Conservation (phyloP, 176 grass and related monocot species). For the Pontederia paniculata region DNA sequence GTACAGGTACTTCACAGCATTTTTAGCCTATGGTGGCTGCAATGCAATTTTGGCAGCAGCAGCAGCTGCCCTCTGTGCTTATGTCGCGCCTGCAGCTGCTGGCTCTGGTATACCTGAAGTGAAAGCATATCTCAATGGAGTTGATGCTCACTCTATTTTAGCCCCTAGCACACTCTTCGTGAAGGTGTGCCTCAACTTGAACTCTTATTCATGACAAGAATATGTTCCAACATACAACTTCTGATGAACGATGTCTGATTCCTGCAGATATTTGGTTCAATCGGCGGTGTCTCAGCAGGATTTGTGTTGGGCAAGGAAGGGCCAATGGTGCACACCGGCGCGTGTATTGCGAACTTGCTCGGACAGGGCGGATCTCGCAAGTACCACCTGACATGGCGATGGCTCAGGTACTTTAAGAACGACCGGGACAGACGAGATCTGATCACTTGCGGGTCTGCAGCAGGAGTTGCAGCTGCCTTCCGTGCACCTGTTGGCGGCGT, state of each 20-base stretch:
- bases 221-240: background rate
- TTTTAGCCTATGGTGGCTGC: slow-evolving; percentile 54
- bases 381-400: slow-evolving; percentile 81
- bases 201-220: background rate
- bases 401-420: slow-evolving; percentile 89
- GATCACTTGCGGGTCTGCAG: slow-evolving; percentile 85
- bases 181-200: slow-evolving; percentile 31
- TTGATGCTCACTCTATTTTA: slow-evolving; percentile 86
- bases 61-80: slow-evolving; percentile 78
- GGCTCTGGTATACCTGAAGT: slow-evolving; percentile 97
- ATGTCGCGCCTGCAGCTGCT: slow-evolving; percentile 90
- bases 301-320: slow-evolving; percentile 96
- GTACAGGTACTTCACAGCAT: slow-evolving; percentile 82
- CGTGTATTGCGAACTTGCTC: slow-evolving; percentile 89
- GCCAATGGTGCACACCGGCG: slow-evolving; percentile 94
- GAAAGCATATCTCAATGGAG: slow-evolving; percentile 96
- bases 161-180: slow-evolving; percentile 94
- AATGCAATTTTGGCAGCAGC: slow-evolving; percentile 55
- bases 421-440: slow-evolving; percentile 81
- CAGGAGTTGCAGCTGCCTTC: slow-evolving; percentile 94
- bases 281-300: slow-evolving; percentile 91
- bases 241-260: background rate
- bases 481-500: slow-evolving; percentile 90
- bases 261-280: slow-evolving; percentile 74
- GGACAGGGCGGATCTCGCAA: slow-evolving; percentile 90